Conservation (phyloP, 345 rosid genomes). For the Citrus cavaleriei region DNA sequence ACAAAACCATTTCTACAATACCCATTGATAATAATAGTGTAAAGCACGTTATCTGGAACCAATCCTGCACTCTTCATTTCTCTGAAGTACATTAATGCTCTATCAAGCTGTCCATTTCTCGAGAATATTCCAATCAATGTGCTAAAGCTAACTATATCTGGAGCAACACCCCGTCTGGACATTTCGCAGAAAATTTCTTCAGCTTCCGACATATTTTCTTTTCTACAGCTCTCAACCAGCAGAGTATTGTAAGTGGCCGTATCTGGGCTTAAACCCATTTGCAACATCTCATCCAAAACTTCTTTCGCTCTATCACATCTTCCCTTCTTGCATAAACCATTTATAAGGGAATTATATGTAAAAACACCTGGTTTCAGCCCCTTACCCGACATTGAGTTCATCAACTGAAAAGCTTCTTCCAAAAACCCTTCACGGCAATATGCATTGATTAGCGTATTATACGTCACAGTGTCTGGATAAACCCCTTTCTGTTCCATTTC, state of each 20-base stretch:
- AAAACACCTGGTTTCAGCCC: conserved; percentile 63
- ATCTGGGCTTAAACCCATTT: conserved; percentile 57
- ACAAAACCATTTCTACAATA: conserved; percentile 56
- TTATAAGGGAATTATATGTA: conserved; percentile 62
- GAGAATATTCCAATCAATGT: conserved; percentile 49
- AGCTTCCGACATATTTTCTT: conserved; percentile 44
- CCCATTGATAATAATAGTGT: conserved; percentile 75
- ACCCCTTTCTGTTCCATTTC: conserved; percentile 57
- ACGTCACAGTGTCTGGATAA: conserved; percentile 61
- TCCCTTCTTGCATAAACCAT: conserved; percentile 62
- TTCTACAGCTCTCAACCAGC: conserved; percentile 65
- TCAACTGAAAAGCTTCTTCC: conserved; percentile 59
- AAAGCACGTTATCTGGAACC: conserved; percentile 62
- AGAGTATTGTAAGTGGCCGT: conserved; percentile 61
- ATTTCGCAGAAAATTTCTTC: conserved; percentile 53
- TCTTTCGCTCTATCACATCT: conserved; percentile 52
- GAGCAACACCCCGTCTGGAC: conserved; percentile 39
- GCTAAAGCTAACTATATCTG: conserved; percentile 71
- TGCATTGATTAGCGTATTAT: conserved; percentile 66
- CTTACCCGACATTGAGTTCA: conserved; percentile 50
- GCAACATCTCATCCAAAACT: conserved; percentile 54
- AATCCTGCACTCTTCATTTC: conserved; percentile 51
- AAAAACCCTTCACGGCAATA: conserved; percentile 56
- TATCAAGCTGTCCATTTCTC: conserved; percentile 45
- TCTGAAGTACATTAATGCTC: conserved; percentile 48